Conservation (phyloP, 176 grass and related monocot species). For the Avena atlantica region DNA sequence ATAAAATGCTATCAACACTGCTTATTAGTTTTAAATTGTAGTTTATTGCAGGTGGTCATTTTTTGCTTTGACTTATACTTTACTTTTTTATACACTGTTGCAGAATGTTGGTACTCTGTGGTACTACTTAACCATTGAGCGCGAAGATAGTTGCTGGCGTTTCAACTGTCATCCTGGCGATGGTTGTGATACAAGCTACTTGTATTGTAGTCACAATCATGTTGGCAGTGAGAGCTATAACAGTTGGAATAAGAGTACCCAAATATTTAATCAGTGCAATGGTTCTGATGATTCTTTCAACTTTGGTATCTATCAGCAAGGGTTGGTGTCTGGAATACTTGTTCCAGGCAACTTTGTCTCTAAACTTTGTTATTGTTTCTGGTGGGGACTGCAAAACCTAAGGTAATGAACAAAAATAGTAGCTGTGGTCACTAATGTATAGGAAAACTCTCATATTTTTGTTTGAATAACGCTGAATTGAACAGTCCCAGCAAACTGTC, state of each 20-base stretch:
- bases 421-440: not conserved
- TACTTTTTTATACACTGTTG: constrained; percentile 21
- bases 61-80: constrained; percentile 3
- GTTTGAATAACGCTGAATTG: not conserved
- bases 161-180: constrained; percentile 10
- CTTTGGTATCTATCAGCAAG: constrained; percentile 79
- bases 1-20: not conserved
- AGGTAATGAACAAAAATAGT: constrained; percentile 49
- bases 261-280: constrained; percentile 42
- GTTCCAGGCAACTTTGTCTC: constrained; percentile 67
- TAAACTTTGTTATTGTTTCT: constrained; percentile 90
- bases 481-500: constrained; percentile 23
- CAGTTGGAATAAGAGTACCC: constrained; percentile 44
- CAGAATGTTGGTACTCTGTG: constrained; percentile 96
- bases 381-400: constrained; percentile 93
- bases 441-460: not conserved
- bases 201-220: constrained; percentile 64
- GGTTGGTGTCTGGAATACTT: constrained; percentile 65
- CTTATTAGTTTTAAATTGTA: not conserved
- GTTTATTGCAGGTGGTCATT: not conserved
- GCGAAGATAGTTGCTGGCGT: constrained; percentile 79
- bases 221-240: not conserved
- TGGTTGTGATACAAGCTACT: constrained; percentile 48
- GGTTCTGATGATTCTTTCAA: constrained; percentile 13
- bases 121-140: constrained; percentile 78